These are phyloP conservation scores for Medakamo hakoo DNA, from an alignment of 139 green algal species.

Conservation along the genomic window DNA sequence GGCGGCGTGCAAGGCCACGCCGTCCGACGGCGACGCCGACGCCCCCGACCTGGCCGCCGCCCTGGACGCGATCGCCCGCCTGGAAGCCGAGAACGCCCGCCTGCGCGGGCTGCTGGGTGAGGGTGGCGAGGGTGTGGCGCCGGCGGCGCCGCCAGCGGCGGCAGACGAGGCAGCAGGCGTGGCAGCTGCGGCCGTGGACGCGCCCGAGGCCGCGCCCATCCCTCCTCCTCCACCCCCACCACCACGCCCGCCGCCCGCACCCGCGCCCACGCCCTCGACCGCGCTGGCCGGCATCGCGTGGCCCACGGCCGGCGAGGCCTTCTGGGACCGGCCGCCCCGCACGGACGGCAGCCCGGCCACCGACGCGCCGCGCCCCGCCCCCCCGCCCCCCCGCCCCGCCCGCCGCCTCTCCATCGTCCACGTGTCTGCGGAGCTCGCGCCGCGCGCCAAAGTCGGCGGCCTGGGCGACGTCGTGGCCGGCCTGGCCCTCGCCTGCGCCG, in stretches of 20 bases:
- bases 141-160: no score
- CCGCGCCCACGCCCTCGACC: no score
- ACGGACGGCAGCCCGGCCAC: conserved; percentile 2
- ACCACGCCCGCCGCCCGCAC: no score
- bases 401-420: conserved; percentile 63
- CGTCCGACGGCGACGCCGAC: no score
- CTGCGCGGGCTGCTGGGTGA: no score
- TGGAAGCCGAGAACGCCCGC: conserved; percentile 6
- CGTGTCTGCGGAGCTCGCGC: conserved; percentile 84
- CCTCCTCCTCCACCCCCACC: no score
- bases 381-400: conserved; percentile 8
- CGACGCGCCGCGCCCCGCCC: background rate
- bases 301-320: conserved; percentile 13
- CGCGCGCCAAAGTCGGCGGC: conserved; percentile 85
- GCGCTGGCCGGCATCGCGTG: conserved; percentile 17
- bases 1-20: no score
- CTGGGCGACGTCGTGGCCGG: conserved; percentile 86
- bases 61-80: background rate
- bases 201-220: no score
- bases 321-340: conserved; percentile 17
- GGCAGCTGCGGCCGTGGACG: no score
- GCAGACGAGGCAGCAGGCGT: no score
- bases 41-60: background rate
- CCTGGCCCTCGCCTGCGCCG: conserved; percentile 42
- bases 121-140: no score